These are phyloP conservation scores for Dictyostelium purpureum DNA, from an alignment of 78 protist species.

Conservation along the genomic window DNA sequence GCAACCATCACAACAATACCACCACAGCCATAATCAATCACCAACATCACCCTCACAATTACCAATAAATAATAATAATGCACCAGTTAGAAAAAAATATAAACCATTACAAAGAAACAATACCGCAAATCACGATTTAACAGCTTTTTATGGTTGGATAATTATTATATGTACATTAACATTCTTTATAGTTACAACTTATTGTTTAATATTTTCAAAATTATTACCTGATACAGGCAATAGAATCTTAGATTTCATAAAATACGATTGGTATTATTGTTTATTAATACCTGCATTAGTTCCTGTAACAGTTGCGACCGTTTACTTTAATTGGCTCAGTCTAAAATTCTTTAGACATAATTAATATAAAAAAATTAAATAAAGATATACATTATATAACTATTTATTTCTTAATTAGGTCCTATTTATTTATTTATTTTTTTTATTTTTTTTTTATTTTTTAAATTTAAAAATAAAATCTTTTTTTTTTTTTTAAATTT, in stretches of 20 bases:
- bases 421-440: too few relatives aligned
- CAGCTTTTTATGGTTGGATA: constrained; percentile 73
- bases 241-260: constrained; percentile 58
- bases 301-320: constrained; percentile 61
- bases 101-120: constrained; percentile 64
- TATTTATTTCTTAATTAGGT: too few relatives aligned
- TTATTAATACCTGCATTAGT: constrained; percentile 40
- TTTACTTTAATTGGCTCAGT: constrained; percentile 72
- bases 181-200: constrained; percentile 53
- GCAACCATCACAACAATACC: not conserved
- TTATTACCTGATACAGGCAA: constrained; percentile 72
- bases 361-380: not conserved
- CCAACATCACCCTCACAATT: not conserved
- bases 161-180: constrained; percentile 28
- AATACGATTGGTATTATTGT: constrained; percentile 79
- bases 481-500: not conserved
- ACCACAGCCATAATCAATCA: constrained; percentile 9
- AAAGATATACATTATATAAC: too few relatives aligned
- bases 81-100: constrained; percentile 63
- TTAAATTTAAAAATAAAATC: not conserved
- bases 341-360: constrained; percentile 78
- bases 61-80: not conserved
- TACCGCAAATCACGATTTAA: constrained; percentile 27
- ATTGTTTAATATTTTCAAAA: constrained; percentile 55
- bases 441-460: too few relatives aligned